A percentile compares a stretch with the other conserved stretches of the same genome.
These are phyloP conservation scores for Fusarium oligoseptatum DNA, from an alignment of 2,329 filamentous ascomycete species.

Conservation along the genomic window DNA sequence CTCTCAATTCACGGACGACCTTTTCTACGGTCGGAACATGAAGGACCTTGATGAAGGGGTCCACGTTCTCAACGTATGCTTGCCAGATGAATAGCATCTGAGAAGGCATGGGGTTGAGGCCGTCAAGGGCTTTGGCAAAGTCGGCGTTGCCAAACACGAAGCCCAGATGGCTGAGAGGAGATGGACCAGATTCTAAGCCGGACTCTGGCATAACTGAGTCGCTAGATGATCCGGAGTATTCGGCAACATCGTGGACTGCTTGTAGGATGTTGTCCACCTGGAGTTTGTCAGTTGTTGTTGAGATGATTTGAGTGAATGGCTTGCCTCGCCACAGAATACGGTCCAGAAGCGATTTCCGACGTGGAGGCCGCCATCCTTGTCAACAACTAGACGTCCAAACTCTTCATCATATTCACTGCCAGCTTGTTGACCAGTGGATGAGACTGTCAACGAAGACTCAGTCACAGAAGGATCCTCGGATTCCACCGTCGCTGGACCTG, in stretches of 20 bases:
- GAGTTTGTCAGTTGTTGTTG: background rate
- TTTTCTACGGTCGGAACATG: conserved; percentile 38
- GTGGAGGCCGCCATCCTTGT: conserved; percentile 43
- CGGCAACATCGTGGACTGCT: conserved; percentile 46
- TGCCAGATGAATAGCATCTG: conserved; percentile 50
- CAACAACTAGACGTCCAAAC: conserved; percentile 47
- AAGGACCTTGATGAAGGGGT: conserved; percentile 50
- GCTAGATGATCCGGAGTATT: conserved; percentile 17
- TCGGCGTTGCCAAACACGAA: conserved; percentile 40
- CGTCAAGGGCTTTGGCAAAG: conserved; percentile 20
- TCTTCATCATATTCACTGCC: conserved; percentile 46
- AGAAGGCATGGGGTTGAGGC: conserved; percentile 44
- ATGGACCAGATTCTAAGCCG: background rate
- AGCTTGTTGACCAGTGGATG: conserved; percentile 3
- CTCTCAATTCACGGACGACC: conserved; percentile 30
- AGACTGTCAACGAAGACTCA: conserved; percentile 13
- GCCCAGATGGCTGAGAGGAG: conserved; percentile 19
- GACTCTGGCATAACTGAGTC: conserved; percentile 5
- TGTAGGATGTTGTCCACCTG: conserved; percentile 50
- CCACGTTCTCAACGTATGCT: conserved; percentile 47
- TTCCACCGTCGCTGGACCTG: conserved; percentile 14
- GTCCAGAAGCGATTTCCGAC: conserved; percentile 51
- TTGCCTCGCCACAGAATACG: conserved; percentile 49
- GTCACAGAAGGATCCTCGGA: conserved; percentile 19
- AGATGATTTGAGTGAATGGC: background rate